A percentile compares a stretch with the other conserved stretches of the same genome.
Conservation (phyloP, 495 filamentous ascomycete genomes). For the Penicillium cosmopolitanum region DNA sequence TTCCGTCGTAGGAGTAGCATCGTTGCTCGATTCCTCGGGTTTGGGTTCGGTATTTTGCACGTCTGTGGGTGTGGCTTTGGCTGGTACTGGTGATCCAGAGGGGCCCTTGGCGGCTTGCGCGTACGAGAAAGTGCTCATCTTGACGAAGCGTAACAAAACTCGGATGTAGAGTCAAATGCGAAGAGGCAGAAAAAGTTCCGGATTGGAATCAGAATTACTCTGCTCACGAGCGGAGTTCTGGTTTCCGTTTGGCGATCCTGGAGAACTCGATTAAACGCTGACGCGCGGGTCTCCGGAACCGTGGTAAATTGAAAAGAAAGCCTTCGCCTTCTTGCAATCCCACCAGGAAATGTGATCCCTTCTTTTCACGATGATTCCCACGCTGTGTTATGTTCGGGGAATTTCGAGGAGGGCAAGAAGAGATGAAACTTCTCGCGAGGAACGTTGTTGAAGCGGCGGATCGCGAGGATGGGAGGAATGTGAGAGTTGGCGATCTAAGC, state of each 20-base stretch:
- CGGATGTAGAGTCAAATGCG: constrained; percentile 10
- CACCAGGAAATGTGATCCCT: constrained; percentile 36
- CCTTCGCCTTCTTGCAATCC: constrained; percentile 34
- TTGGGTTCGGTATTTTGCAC: constrained; percentile 32
- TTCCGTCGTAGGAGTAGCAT: constrained; percentile 25
- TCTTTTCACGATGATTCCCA: constrained; percentile 30
- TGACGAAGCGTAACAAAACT: constrained; percentile 18
- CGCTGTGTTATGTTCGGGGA: neutral
- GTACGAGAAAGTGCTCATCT: constrained; percentile 72
- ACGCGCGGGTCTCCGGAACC: constrained; percentile 34
- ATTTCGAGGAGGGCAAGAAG: neutral
- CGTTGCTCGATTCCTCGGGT: constrained; percentile 33
- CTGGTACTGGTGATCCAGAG: constrained; percentile 42
- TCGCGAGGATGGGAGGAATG: constrained; percentile 10
- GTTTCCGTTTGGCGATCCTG: constrained; percentile 29
- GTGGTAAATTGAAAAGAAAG: constrained; percentile 32
- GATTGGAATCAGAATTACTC: constrained; percentile 19
- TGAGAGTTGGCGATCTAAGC: constrained; percentile 25
- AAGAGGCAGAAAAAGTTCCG: constrained; percentile 21
- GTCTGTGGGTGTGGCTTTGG: constrained; percentile 41
- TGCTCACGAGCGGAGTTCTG: constrained; percentile 32
- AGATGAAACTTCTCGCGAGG: neutral
- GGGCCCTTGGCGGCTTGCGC: constrained; percentile 90
- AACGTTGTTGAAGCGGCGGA: constrained; percentile 6
- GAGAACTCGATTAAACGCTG: constrained; percentile 26